Evolutionary conservation across 139 green algal species (phyloP).

Genomic region (Chlamydomonas schloesseri): DNA sequence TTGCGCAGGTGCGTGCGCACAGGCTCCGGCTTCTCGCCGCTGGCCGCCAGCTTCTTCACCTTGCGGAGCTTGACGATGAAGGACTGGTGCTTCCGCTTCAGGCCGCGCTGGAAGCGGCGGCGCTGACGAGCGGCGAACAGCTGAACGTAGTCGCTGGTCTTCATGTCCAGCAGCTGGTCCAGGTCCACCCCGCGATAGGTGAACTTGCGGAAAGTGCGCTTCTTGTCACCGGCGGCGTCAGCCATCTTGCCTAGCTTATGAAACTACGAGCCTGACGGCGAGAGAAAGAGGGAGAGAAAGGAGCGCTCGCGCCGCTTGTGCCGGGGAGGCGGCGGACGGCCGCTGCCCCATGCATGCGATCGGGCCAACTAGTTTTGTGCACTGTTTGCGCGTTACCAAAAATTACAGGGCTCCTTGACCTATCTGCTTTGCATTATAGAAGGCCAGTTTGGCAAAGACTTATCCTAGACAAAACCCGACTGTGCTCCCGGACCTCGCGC

Average conservation of each 20-base stretch:
- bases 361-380: too few species aligned
- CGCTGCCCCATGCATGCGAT: too few species aligned
- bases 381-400: too few species aligned
- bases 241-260: slow-evolving; percentile 43
- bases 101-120: slow-evolving; percentile 93
- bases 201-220: slow-evolving; percentile 76
- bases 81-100: slow-evolving; percentile 96
- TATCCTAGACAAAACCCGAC: too few species aligned
- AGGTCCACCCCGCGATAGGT: slow-evolving; percentile 95
- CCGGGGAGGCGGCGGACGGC: too few species aligned
- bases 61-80: slow-evolving; percentile 99
- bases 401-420: too few species aligned
- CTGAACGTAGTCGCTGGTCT: slow-evolving; percentile 81
- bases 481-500: too few species aligned
- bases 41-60: slow-evolving; percentile 81
- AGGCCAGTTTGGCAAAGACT: too few species aligned
- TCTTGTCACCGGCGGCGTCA: slow-evolving; percentile 39
- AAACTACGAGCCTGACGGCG: slow-evolving; percentile 17
- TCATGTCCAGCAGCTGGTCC: slow-evolving; percentile 98
- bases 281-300: not conserved
- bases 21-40: slow-evolving; percentile 97
- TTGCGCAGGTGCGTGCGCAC: slow-evolving; percentile 99
- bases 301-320: too few species aligned
- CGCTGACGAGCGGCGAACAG: slow-evolving; percentile 59
- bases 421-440: too few species aligned